phyloP scores from a whole-genome alignment of 345 rosid genomes.

The Erucastrum elatum region DNA sequence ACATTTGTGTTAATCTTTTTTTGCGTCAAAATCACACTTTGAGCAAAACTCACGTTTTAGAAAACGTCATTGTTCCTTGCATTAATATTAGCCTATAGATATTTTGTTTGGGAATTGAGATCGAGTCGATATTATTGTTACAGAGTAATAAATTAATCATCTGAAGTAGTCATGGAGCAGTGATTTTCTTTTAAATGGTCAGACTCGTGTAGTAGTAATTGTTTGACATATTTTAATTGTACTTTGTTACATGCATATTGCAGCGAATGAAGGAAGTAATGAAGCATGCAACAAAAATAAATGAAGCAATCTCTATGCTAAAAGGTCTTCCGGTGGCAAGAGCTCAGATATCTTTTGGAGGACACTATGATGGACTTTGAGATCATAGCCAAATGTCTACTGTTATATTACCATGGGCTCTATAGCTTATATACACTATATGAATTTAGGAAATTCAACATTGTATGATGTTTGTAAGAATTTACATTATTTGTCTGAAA shows the following conservation, averaged over 20 bases:
- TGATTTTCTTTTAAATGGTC: background rate
- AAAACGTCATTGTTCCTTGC: slow-evolving; percentile 18
- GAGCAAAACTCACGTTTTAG: slow-evolving; percentile 7
- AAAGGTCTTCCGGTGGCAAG: slow-evolving; percentile 74
- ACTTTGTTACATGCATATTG: background rate
- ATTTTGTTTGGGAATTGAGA: background rate
- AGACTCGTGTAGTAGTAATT: too few species aligned
- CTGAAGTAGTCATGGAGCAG: background rate
- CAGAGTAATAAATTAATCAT: background rate
- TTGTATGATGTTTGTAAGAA: slow-evolving; percentile 5
- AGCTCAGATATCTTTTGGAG: slow-evolving; percentile 82
- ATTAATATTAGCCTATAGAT: background rate
- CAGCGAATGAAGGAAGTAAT: slow-evolving; percentile 79
- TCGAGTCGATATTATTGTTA: background rate
- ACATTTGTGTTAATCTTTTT: slow-evolving; percentile 26
- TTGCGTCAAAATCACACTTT: slow-evolving; percentile 17
- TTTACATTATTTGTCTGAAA: background rate
- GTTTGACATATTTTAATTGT: background rate
- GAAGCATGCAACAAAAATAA: slow-evolving; percentile 59
- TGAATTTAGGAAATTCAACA: background rate
- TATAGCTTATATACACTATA: background rate
- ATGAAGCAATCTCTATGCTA: slow-evolving; percentile 65
- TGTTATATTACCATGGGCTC: background rate
- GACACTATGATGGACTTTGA: slow-evolving; percentile 51
- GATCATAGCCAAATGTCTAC: slow-evolving; percentile 2